A percentile compares a stretch with the other conserved stretches of the same genome.
Evolutionary conservation across 179 eudicot species (phyloP).

Genomic region (Kewa caespitosa): DNA sequence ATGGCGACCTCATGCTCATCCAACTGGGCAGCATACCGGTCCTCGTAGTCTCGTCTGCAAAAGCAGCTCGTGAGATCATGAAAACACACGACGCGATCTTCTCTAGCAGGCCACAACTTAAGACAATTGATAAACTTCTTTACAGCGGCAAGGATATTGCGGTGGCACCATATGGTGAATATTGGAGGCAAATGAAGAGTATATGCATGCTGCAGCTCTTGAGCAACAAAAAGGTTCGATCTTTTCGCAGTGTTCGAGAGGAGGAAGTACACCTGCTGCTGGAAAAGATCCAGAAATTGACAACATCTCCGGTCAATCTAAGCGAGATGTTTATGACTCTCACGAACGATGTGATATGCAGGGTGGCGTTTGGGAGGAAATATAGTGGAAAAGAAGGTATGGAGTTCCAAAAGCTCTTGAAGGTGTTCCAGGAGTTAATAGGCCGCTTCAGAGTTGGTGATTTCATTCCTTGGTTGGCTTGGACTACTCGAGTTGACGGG

Average conservation of each 20-base stretch:
- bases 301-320: background rate
- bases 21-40: background rate
- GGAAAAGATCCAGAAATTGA: background rate
- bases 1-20: background rate
- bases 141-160: background rate
- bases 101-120: background rate
- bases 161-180: background rate
- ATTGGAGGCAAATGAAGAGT: constrained; percentile 8
- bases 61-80: background rate
- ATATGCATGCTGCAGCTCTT: constrained; percentile 2
- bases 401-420: no score
- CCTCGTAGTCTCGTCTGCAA: background rate
- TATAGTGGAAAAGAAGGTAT: no score
- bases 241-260: background rate
- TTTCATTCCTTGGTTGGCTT: constrained; percentile 35
- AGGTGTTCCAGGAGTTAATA: no score
- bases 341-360: background rate
- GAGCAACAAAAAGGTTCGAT: constrained; percentile 5
- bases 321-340: background rate
- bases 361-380: constrained; percentile 8
- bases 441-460: no score
- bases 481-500: no score
- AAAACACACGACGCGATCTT: background rate
- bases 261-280: background rate
- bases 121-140: background rate